phyloP scores from a whole-genome alignment of 2,329 filamentous ascomycete species.

The Bipolaris cookei region DNA sequence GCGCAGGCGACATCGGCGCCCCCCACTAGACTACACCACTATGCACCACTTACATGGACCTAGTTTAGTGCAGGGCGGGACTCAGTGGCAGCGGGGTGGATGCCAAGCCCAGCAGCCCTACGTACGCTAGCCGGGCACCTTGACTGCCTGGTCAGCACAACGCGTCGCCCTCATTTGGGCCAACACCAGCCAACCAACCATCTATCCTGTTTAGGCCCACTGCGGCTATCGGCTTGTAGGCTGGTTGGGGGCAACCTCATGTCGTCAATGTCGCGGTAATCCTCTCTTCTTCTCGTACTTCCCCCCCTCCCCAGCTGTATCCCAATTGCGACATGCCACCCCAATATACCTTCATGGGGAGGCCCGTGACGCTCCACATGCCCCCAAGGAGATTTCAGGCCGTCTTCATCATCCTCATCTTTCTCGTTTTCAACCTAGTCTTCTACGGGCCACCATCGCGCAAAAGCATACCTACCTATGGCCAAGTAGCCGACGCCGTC shows the following conservation, averaged over 20 bases:
- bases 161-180: slow-evolving; percentile 19
- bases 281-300: slow-evolving; percentile 7
- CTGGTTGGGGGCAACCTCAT: slow-evolving; percentile 5
- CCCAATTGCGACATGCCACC: slow-evolving; percentile 37
- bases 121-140: slow-evolving; percentile 20
- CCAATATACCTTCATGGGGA: slow-evolving; percentile 43
- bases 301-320: background rate
- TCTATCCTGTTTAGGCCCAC: slow-evolving; percentile 8
- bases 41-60: no score
- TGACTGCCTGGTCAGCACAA: slow-evolving; percentile 13
- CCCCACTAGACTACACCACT: slow-evolving; percentile 20
- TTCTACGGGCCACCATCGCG: slow-evolving; percentile 48
- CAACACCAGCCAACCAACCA: background rate
- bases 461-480: slow-evolving; percentile 46
- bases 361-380: slow-evolving; percentile 42
- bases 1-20: slow-evolving; percentile 42
- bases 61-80: no score
- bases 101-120: slow-evolving; percentile 27
- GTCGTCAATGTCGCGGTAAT: slow-evolving; percentile 19
- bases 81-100: slow-evolving; percentile 13
- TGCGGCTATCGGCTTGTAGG: slow-evolving; percentile 20
- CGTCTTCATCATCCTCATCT: slow-evolving; percentile 47
- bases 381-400: slow-evolving; percentile 57
- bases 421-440: slow-evolving; percentile 42
- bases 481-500: slow-evolving; percentile 47